phyloP scores from a whole-genome alignment of 768 basidiomycete species.

The Leccinum sublutescens region DNA sequence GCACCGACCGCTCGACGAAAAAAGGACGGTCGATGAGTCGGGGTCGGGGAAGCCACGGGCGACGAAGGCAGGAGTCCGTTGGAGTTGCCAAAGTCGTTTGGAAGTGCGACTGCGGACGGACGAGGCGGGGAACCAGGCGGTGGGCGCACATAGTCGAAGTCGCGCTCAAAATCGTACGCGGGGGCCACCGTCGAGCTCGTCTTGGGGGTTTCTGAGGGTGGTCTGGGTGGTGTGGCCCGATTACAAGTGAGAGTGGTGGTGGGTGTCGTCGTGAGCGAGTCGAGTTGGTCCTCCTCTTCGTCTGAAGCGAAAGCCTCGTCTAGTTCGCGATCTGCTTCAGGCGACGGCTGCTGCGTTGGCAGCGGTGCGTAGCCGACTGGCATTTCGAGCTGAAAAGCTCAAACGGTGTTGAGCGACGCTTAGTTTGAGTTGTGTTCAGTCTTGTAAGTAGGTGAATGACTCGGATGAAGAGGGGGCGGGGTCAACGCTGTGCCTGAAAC shows the following conservation, averaged over 20 bases:
- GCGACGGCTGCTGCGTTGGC: conserved; percentile 45
- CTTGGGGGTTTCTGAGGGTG: conserved; percentile 19
- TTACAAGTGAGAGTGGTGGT: conserved; percentile 14
- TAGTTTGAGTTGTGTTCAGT: not conserved
- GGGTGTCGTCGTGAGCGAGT: conserved; percentile 32
- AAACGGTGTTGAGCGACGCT: no score
- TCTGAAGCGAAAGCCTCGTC: conserved; percentile 74
- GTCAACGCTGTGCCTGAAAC: not conserved
- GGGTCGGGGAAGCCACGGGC: conserved; percentile 35
- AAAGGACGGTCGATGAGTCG: conserved; percentile 45
- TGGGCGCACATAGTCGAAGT: conserved; percentile 64
- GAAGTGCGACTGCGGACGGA: conserved; percentile 53
- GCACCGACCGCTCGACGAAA: conserved; percentile 56
- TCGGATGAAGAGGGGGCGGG: not conserved
- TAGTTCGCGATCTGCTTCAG: conserved; percentile 57
- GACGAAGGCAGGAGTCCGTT: conserved; percentile 62
- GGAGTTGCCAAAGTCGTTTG: conserved; percentile 70
- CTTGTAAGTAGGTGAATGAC: not conserved
- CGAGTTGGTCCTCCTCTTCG: conserved; percentile 38
- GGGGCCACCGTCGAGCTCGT: conserved; percentile 17
- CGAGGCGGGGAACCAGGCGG: conserved; percentile 79
- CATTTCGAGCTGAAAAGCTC: conserved; percentile 34
- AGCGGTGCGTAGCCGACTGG: conserved; percentile 53
- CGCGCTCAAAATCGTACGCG: conserved; percentile 70
- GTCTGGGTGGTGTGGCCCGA: conserved; percentile 14